Percentiles rank a stretch among this genome's conserved stretches.
Evolutionary conservation across 202 grass and related monocot genomes (phyloP).

Genomic region (Alloteropsis angusta): DNA sequence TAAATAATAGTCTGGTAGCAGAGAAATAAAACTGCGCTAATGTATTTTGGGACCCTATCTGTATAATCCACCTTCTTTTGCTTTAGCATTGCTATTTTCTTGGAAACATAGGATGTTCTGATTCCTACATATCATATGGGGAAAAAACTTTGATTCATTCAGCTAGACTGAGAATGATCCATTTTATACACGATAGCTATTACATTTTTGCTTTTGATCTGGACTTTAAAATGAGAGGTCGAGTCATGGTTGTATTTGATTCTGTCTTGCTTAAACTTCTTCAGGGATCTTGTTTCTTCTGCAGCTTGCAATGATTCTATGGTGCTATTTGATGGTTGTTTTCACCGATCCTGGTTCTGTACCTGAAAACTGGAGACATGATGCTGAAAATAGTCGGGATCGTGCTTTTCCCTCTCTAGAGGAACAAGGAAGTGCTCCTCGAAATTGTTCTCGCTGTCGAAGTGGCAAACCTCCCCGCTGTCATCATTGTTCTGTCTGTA

Average conservation of each 20-base stretch:
- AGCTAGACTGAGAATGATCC: background rate
- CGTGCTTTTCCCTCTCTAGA: conserved; percentile 29
- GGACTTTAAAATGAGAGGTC: conserved; percentile 10
- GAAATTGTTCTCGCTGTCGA: conserved; percentile 65
- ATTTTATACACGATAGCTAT: background rate
- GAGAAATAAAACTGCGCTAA: background rate
- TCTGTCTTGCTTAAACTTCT: conserved; percentile 45
- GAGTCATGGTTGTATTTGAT: conserved; percentile 27
- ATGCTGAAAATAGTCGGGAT: conserved; percentile 35
- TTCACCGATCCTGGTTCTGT: conserved; percentile 74
- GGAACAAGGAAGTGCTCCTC: conserved; percentile 30
- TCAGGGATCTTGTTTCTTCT: conserved; percentile 69
- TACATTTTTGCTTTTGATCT: background rate
- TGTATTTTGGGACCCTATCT: background rate
- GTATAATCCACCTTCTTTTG: background rate
- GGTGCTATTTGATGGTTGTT: conserved; percentile 87
- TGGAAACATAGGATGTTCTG: background rate
- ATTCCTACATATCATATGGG: background rate
- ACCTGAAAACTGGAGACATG: conserved; percentile 68
- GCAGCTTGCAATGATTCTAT: conserved; percentile 85
- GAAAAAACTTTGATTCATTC: background rate
- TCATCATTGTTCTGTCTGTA: conserved; percentile 96
- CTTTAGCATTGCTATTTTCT: background rate
- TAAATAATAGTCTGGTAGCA: background rate
- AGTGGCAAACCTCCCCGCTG: conserved; percentile 84